Evolutionary conservation across 768 basidiomycete species (phyloP), one percentile per base, ranked within the genome.

Genomic region (Suillus cothurnatus): DNA sequence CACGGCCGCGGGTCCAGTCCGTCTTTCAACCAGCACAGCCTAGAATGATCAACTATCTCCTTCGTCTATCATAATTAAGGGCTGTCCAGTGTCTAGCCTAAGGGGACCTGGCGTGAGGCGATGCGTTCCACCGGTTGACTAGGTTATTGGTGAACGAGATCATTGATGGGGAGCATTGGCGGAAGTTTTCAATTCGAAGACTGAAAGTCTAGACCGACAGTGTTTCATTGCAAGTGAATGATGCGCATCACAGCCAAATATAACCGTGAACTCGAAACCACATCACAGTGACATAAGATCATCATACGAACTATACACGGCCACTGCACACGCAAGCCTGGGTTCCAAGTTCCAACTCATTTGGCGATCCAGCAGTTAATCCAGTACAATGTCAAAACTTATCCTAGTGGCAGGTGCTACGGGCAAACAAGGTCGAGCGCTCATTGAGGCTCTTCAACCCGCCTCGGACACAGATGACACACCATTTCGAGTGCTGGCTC

Each of bases 401-500:
- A 73, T 80, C 26, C 72, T 81, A 9, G 75, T 81, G 47, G 70
- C 71, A 31, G 80, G 79, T 2, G 78, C 80, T 12, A 81, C 80
- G 19, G 80, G 80, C 17, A 74, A 73, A 57, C 80, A 81, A 73
- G 80, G 80, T 17, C 61, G 63, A 34, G 74, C 79, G 1, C 58
- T 81, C 28, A 76, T 81, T 58, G 58, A 70, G 7, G 71, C 78
- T 31, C 69, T 77, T 17, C 68, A 60, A 53, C 67, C 68, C 21
- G 26, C 36, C 34, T 38, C 52, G n/a, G 61, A 49, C 26, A 60
- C 63, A 6, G 62, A 31, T 45, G 66, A 55, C 11, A 39, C 31
- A 62, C n/a, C 64, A 2, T 81, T 79, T 68, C 79, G 72, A 55
- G 65, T 81, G 39, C 69, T 78, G 34, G 81, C 79, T 1, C 68